Evolutionary conservation across 2,329 filamentous ascomycete genomes (phyloP).

Genomic region (Venturia carpophila): DNA sequence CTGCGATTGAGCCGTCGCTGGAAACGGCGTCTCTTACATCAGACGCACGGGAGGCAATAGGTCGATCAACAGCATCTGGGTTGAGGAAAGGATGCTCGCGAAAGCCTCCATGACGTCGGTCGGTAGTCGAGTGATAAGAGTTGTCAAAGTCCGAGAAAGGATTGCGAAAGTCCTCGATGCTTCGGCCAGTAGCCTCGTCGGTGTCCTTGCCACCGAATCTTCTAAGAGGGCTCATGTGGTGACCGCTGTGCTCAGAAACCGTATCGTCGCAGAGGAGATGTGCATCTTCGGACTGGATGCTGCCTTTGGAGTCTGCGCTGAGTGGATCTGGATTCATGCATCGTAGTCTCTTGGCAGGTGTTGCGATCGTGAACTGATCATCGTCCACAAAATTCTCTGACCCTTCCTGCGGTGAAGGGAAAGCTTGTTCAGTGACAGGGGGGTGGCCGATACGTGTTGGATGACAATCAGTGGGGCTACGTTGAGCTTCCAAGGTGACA

Average conservation of each 20-base stretch:
- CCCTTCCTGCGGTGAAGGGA: not conserved
- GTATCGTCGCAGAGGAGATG: not conserved
- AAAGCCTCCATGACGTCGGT: conserved; percentile 2
- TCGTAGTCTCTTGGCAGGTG: not conserved
- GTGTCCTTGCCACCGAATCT: not conserved
- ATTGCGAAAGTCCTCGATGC: not conserved
- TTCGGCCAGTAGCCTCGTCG: not conserved
- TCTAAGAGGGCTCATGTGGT: not conserved
- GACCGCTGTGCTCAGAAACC: not conserved
- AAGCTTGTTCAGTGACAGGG: not conserved
- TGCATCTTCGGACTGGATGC: not conserved
- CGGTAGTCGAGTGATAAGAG: not conserved
- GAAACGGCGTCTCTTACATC: not conserved
- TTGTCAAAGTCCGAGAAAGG: not conserved
- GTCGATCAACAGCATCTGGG: not conserved
- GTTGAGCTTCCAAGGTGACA: not conserved
- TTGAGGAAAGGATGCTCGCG: conserved; percentile 6
- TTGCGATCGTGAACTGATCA: not conserved
- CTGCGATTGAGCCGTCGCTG: not conserved
- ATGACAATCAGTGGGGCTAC: not conserved
- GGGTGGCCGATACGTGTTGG: not conserved
- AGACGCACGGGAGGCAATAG: not conserved
- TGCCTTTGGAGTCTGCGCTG: not conserved
- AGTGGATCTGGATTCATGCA: conserved; percentile 1
- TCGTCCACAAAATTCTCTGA: too few species aligned